Evolutionary conservation across 202 grass and related monocot species (phyloP).

Genomic region (Elaeis oleifera): DNA sequence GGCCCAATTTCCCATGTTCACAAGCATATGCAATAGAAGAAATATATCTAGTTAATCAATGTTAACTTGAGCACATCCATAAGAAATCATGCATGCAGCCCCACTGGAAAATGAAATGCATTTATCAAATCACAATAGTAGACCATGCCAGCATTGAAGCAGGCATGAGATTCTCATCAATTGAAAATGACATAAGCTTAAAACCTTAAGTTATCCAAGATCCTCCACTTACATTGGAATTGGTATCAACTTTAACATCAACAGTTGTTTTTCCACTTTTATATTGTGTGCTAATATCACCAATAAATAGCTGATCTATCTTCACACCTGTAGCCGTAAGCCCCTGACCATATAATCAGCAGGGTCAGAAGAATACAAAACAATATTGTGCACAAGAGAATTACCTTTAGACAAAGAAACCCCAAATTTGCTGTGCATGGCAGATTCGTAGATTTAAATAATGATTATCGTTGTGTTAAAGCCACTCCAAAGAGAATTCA

Average conservation of each 20-base stretch:
- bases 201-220: conserved; percentile 2
- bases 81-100: too few relatives aligned
- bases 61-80: too few relatives aligned
- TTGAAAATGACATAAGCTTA: conserved; percentile 1
- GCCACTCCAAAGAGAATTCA: too few relatives aligned
- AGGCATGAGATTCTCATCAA: too few relatives aligned
- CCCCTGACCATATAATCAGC: conserved; percentile 21
- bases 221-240: conserved; percentile 47
- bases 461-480: too few relatives aligned
- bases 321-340: conserved; percentile 63
- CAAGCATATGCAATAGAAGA: neutral
- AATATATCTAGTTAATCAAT: neutral
- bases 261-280: conserved; percentile 53
- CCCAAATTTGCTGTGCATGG: too few relatives aligned
- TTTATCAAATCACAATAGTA: too few relatives aligned
- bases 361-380: neutral
- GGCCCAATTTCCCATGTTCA: conserved; percentile 19
- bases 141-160: too few relatives aligned
- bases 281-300: conserved; percentile 59
- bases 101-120: too few relatives aligned
- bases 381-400: too few relatives aligned
- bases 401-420: too few relatives aligned
- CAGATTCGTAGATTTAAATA: too few relatives aligned
- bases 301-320: conserved; percentile 65
- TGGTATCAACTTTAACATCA: conserved; percentile 69